These are phyloP conservation scores for Rhizopogon vulgaris DNA, from an alignment of 768 basidiomycete genomes.

Conservation along the genomic window DNA sequence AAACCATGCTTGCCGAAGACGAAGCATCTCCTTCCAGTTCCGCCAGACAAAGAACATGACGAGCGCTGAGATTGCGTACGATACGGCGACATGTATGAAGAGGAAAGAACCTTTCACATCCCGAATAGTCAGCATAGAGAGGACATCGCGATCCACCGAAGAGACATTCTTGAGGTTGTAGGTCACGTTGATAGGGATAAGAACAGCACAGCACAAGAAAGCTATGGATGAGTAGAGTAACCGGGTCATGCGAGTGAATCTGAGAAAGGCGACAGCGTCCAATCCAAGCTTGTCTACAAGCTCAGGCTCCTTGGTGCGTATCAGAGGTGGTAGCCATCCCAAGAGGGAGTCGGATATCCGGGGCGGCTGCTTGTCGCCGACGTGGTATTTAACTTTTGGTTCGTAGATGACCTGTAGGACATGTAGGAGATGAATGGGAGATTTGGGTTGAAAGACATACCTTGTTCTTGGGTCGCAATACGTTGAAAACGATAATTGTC, in stretches of 20 bases:
- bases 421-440: neutral
- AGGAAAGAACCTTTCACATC: conserved; percentile 67
- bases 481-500: conserved; percentile 73
- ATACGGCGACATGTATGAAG: conserved; percentile 79
- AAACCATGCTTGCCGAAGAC: conserved; percentile 82
- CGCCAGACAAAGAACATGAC: conserved; percentile 66
- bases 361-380: conserved; percentile 70
- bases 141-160: conserved; percentile 44
- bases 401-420: conserved; percentile 72
- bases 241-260: conserved; percentile 84
- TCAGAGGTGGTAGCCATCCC: conserved; percentile 86
- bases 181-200: conserved; percentile 81
- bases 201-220: conserved; percentile 57
- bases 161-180: conserved; percentile 74
- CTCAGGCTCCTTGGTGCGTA: conserved; percentile 82
- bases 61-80: conserved; percentile 74
- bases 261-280: conserved; percentile 89
- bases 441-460: conserved; percentile 27
- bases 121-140: conserved; percentile 83
- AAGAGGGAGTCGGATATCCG: conserved; percentile 77
- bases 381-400: conserved; percentile 90
- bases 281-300: conserved; percentile 84
- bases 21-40: conserved; percentile 76
- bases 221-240: conserved; percentile 63
- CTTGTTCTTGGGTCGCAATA: conserved; percentile 87